Base-by-base conservation (phyloP, 257 asterid genomes). In the Buddleja alternifolia region DNA sequence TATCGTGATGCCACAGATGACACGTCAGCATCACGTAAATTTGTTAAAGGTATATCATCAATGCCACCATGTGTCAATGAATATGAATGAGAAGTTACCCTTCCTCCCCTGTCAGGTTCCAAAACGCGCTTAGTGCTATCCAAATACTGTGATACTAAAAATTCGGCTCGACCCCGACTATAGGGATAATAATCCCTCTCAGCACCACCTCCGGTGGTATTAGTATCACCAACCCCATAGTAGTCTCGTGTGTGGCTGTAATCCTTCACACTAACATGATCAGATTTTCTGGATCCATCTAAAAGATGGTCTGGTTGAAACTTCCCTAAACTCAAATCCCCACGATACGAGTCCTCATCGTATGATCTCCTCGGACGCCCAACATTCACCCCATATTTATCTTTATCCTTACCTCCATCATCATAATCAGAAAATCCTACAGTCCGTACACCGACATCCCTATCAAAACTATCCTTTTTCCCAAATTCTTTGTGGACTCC, bases 31-130 rank as follows among this genome's bases (percentile, higher is more conserved):
- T 75, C 79, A 56, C 56, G 57, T 44, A 60, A 45, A 61, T 51
- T 69, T 29, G 65, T 45, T 23, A 23, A 23, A 55, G 67, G 62
- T 23, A 66, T 53, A 70, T 65, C 76, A 29, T 63, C 73, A 50
- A 59, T 65, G 55, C 72, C 80, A 74, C 65, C 73, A 66, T 46
- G 79, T 70, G 74, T 78, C 69, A 48, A 53, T 3, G 67, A 60
- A 69, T 75, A 81, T 14, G 86, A 62, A 20, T 77, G 83, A 50
- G 76, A 52, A 50, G 80, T 68, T 70, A 46, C 67, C 72, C 64
- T 65, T 55, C 76, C 71, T 69, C 70, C 82, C 62, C 69, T 77
- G 68, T 75, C 90, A 73, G 75, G 63, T 72, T 81, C 80, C 6
- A 56, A 50, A 46, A 71, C 60, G 44, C 76, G 72, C 41, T 72